Percentiles rank a stretch among this genome's conserved stretches.
Evolutionary conservation across 1,284 basidiomycete genomes (phyloP).

Genomic region (Naganishia sp.): DNA sequence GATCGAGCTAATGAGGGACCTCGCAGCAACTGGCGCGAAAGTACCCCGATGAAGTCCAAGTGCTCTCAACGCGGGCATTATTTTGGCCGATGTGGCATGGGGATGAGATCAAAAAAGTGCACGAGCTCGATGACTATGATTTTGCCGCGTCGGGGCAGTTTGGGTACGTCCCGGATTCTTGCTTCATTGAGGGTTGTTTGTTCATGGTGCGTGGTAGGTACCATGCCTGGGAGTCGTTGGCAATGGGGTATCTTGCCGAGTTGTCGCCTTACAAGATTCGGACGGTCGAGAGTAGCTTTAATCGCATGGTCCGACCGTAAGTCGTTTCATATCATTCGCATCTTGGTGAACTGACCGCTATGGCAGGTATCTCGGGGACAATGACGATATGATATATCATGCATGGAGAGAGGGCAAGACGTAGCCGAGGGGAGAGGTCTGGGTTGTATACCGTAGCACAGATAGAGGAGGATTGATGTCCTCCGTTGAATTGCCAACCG

Average conservation of each 20-base stretch:
- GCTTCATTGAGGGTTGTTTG: not conserved
- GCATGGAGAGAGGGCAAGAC: constrained; percentile 19
- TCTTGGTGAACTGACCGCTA: not conserved
- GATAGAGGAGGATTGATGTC: not conserved
- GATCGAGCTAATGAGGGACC: not conserved
- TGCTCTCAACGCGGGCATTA: constrained; percentile 55
- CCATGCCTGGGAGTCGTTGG: constrained; percentile 55
- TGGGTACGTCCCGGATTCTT: constrained; percentile 41
- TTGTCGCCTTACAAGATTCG: constrained; percentile 48
- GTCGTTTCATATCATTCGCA: constrained; percentile 31
- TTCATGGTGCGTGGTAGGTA: constrained; percentile 39
- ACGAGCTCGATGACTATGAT: constrained; percentile 47
- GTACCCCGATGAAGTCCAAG: constrained; percentile 55
- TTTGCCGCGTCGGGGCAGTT: constrained; percentile 49
- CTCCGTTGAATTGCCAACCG: constrained; percentile 1
- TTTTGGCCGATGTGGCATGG: constrained; percentile 58
- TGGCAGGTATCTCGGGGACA: constrained; percentile 27
- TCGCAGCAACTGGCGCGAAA: constrained; percentile 50
- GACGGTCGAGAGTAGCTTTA: constrained; percentile 50
- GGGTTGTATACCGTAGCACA: not conserved
- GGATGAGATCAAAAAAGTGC: constrained; percentile 46
- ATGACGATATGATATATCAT: constrained; percentile 28
- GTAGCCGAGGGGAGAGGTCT: not conserved
- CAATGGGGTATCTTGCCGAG: constrained; percentile 48
- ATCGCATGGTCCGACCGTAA: constrained; percentile 49